Evolutionary conservation across 352 stramenopile species (phyloP).

Genomic region (Aphanomyces astaci): DNA sequence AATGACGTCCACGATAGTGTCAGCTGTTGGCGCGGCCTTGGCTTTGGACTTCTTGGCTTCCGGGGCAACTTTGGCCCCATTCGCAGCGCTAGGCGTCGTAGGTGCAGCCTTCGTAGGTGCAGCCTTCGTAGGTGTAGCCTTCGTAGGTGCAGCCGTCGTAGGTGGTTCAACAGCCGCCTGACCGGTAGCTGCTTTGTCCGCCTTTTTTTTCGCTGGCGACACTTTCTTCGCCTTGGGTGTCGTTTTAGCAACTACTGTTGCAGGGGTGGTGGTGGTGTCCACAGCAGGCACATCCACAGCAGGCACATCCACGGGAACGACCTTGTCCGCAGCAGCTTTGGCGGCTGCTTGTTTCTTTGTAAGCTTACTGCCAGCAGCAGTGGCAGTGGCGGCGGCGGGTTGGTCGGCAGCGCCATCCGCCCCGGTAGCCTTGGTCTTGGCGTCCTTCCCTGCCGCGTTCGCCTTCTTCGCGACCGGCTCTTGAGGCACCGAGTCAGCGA

Average conservation of each 20-base stretch:
- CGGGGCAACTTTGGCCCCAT: slow-evolving; percentile 24
- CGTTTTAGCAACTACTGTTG: slow-evolving; percentile 26
- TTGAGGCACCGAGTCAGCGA: not conserved
- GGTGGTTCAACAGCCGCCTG: not conserved
- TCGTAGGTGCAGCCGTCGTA: not conserved
- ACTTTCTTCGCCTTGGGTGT: slow-evolving; percentile 22
- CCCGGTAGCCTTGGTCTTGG: slow-evolving; percentile 19
- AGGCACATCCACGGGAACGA: too few species aligned
- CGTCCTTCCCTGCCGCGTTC: not conserved
- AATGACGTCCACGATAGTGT: not conserved
- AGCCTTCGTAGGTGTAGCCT: not conserved
- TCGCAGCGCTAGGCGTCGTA: slow-evolving; percentile 22
- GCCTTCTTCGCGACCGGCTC: slow-evolving; percentile 7
- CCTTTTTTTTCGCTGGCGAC: slow-evolving; percentile 1
- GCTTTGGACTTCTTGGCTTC: slow-evolving; percentile 27
- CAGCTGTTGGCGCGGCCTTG: slow-evolving; percentile 24
- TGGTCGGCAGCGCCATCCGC: not conserved
- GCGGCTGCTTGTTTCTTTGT: not conserved
- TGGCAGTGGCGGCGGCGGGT: not conserved
- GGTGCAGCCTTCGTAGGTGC: not conserved
- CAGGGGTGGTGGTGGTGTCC: not conserved
- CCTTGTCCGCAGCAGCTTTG: too few species aligned
- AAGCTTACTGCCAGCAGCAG: too few species aligned
- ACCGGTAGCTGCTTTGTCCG: not conserved
- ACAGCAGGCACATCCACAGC: not conserved